Evolutionary conservation across 768 basidiomycete genomes (phyloP), one percentile per base, ranked within the genome.

Genomic region (Lentinula edodes): DNA sequence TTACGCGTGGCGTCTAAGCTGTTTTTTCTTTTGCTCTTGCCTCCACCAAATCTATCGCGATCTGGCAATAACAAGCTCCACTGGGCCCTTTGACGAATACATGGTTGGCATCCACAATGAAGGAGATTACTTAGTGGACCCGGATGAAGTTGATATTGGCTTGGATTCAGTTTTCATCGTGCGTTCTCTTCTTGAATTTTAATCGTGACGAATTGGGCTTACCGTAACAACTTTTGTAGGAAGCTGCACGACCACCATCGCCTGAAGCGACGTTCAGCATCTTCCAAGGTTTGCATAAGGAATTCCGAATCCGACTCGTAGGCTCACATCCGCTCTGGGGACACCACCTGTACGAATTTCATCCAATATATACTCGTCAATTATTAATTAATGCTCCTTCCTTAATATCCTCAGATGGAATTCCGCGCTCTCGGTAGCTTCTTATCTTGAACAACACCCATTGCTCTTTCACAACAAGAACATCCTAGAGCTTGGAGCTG

Each of bases 401-500:
- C 23, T 34, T 16, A 4, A n/a, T 34, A 3, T 28, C 28, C 28
- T 36, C 16, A 92, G 91, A 63, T 93, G 91, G 90, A 93, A 93
- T 67, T 90, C 91, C 2, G 84, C 90, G 1, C 76, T 87, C 4
- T 81, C 87, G 0, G 80, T 93, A 53, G 89, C 91, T 12, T 78
- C 83, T 0, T 91, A 86, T 69, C 76, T 92, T 1, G 89, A 91
- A 63, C 8, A 53, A 10, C 78, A 87, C 58, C 67, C 68, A 0
- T 71, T 78, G 0, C 65, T 88, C 0, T 86, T 83, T 50, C 76
- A 73, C 39, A 73, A 70, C 52, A 64, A 66, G 7, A 72, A 67
- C 28, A 85, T 98, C 0, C 77, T 98, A 1, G 97, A 99, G 71
- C 83, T 98, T 0, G 97, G 97, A 0, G 97, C 97, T 0, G 97